Percentiles rank a stretch among this genome's conserved stretches.
Conservation (phyloP, 192 early-diverging fungal species). For the Ramicandelaber brevisporus region DNA sequence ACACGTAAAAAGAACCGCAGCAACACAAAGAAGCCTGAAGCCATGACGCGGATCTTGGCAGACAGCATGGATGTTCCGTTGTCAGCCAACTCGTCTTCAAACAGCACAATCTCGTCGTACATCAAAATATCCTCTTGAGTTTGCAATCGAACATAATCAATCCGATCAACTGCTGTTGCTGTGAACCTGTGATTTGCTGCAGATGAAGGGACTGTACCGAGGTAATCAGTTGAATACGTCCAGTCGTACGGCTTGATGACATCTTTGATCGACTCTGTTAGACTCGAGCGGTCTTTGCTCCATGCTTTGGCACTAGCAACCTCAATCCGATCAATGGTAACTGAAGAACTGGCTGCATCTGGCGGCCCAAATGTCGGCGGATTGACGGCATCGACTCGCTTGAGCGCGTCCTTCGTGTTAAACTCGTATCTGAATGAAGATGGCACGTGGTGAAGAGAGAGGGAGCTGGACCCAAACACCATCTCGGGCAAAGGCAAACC, state of each 20-base stretch:
- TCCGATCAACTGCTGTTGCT: constrained; percentile 13
- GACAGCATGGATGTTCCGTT: constrained; percentile 67
- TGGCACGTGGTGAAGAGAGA: constrained; percentile 24
- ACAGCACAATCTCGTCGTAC: constrained; percentile 84
- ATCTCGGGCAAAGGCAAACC: constrained; percentile 77
- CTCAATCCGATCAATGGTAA: constrained; percentile 53
- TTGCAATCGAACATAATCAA: constrained; percentile 57
- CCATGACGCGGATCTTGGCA: constrained; percentile 82
- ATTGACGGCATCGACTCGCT: constrained; percentile 35
- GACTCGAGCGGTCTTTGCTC: constrained; percentile 44
- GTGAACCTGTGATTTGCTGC: too few species aligned
- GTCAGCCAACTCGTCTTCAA: constrained; percentile 90
- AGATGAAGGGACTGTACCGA: constrained; percentile 22
- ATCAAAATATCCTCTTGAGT: constrained; percentile 67
- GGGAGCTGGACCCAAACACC: constrained; percentile 80
- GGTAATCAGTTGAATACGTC: constrained; percentile 76
- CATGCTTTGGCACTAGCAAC: constrained; percentile 71
- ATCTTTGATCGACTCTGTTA: constrained; percentile 38
- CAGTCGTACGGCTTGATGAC: constrained; percentile 91
- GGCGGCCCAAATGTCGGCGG: too few species aligned
- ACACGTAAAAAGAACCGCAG: constrained; percentile 77
- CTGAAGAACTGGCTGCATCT: too few species aligned
- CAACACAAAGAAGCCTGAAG: constrained; percentile 64
- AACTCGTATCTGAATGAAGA: constrained; percentile 27
- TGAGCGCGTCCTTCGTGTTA: constrained; percentile 47